Conservation (phyloP, 2,329 filamentous ascomycete genomes). For the Monosporascus sp. region DNA sequence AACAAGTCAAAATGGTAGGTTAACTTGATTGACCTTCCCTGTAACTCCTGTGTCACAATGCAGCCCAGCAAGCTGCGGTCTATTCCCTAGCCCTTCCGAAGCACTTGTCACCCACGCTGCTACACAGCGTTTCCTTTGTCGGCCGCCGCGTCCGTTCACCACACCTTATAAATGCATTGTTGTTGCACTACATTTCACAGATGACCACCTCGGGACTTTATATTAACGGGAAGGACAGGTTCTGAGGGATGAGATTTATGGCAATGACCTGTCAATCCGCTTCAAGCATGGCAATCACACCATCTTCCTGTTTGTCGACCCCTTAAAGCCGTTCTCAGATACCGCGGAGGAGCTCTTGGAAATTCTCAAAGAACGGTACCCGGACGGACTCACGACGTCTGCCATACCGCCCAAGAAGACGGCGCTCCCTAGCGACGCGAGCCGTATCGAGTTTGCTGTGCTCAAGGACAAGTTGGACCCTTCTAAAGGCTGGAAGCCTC, state of each 20-base stretch:
- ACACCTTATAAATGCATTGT: not conserved
- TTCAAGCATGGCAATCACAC: constrained; percentile 71
- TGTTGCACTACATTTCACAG: not conserved
- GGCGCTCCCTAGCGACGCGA: constrained; percentile 35
- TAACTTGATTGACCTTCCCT: not conserved
- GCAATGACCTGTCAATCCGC: constrained; percentile 50
- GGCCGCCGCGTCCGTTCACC: not conserved
- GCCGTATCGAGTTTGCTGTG: constrained; percentile 42
- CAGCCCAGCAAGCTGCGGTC: too few species aligned
- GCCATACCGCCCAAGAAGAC: constrained; percentile 29
- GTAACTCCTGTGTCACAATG: too few species aligned
- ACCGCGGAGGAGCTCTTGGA: constrained; percentile 56
- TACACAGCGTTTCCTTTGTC: not conserved
- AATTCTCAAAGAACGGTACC: constrained; percentile 53
- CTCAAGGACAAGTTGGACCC: constrained; percentile 41
- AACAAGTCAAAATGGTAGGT: constrained; percentile 11
- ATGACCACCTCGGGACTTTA: too few species aligned
- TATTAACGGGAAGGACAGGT: constrained; percentile 7
- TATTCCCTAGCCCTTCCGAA: too few species aligned
- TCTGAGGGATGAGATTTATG: constrained; percentile 12
- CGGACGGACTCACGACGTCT: constrained; percentile 43
- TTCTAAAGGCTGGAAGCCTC: constrained; percentile 43
- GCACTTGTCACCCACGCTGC: too few species aligned
- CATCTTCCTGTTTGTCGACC: constrained; percentile 61
- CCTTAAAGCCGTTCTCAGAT: constrained; percentile 50